Conservation (phyloP, 1,284 basidiomycete species). For the Pyrrhoderma noxium region DNA sequence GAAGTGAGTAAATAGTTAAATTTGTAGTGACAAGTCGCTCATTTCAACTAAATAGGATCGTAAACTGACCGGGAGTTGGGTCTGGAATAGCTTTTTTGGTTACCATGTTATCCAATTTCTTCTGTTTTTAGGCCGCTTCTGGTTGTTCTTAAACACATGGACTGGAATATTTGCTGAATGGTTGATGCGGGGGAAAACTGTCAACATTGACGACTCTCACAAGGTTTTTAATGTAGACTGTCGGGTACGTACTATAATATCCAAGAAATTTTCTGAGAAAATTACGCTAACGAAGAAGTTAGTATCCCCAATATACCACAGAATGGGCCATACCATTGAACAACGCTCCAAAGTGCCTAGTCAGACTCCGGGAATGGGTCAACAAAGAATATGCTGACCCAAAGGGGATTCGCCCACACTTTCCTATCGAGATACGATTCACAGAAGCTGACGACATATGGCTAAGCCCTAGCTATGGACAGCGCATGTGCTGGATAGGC, state of each 20-base stretch:
- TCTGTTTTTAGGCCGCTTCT: constrained; percentile 62
- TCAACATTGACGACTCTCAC: constrained; percentile 66
- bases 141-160: constrained; percentile 47
- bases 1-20: no score
- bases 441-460: constrained; percentile 88
- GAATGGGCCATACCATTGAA: constrained; percentile 89
- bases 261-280: not conserved
- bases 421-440: constrained; percentile 91
- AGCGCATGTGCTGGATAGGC: constrained; percentile 90
- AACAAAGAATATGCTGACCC: constrained; percentile 59
- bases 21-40: constrained; percentile 15
- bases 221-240: constrained; percentile 82
- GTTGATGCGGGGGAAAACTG: constrained; percentile 43
- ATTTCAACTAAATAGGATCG: constrained; percentile 32
- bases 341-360: constrained; percentile 58
- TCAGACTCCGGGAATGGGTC: constrained; percentile 72
- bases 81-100: constrained; percentile 62
- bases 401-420: constrained; percentile 79
- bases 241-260: constrained; percentile 41
- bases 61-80: constrained; percentile 50
- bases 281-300: constrained; percentile 6
- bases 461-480: constrained; percentile 82
- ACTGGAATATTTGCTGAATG: constrained; percentile 52
- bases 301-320: constrained; percentile 85
- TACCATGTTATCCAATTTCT: constrained; percentile 77